These are phyloP conservation scores for Theobroma grandiflorum DNA, from an alignment of 441 rosid species.

Conservation along the genomic window DNA sequence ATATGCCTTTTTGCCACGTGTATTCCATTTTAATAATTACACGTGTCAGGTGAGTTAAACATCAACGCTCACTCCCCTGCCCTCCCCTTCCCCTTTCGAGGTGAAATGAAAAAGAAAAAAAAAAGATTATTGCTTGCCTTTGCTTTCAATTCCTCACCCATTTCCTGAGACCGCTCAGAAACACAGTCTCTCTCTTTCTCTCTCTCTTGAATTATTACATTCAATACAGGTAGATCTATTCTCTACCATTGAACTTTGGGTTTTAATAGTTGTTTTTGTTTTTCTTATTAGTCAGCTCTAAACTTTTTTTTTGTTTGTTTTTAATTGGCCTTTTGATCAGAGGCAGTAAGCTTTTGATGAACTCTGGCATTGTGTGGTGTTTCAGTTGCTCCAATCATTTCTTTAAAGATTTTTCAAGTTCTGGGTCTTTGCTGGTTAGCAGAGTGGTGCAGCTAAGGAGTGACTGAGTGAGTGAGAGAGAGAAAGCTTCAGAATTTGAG, in stretches of 20 bases:
- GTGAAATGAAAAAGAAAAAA: neutral
- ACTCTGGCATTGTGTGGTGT: neutral
- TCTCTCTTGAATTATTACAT: slow-evolving; percentile 22
- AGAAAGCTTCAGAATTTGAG: slow-evolving; percentile 10
- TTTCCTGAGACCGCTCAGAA: slow-evolving; percentile 25
- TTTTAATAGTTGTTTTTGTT: neutral
- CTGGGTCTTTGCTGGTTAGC: slow-evolving; percentile 12
- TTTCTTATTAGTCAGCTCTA: neutral
- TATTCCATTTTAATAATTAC: neutral
- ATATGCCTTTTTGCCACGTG: neutral
- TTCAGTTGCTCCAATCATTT: slow-evolving; percentile 5
- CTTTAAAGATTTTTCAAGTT: slow-evolving; percentile 13
- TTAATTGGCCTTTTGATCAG: neutral
- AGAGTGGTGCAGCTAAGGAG: neutral
- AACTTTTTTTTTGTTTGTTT: neutral
- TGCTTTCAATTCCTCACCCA: slow-evolving; percentile 36
- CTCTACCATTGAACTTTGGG: neutral
- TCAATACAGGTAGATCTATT: slow-evolving; percentile 21
- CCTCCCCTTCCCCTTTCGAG: neutral
- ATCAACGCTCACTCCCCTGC: neutral
- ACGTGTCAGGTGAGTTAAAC: slow-evolving; percentile 9
- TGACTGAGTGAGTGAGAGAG: neutral
- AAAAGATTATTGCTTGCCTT: neutral
- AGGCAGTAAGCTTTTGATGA: neutral
- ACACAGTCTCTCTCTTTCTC: slow-evolving; percentile 9